Percentiles rank a stretch among this genome's conserved stretches.
These are phyloP conservation scores for Agrocybe praecox DNA, from an alignment of 768 basidiomycete species.

Conservation along the genomic window DNA sequence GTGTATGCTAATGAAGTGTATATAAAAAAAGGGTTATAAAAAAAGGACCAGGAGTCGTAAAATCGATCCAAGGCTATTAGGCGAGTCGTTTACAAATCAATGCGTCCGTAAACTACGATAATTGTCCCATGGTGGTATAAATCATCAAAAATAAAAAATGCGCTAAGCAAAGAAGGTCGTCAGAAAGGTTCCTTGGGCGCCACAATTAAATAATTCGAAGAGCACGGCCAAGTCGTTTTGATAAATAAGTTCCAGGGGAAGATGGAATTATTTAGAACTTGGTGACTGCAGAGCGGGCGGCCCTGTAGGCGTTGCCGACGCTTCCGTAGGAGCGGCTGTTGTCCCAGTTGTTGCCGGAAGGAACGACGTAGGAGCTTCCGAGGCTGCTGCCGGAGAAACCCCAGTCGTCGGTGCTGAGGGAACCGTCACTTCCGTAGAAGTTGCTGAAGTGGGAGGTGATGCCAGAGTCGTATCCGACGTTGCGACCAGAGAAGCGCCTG, in stretches of 20 bases:
- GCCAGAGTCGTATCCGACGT: conserved; percentile 40
- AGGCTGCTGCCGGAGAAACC: conserved; percentile 42
- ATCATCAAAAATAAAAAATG: conserved; percentile 14
- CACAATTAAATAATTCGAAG: not conserved
- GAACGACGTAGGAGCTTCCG: conserved; percentile 38
- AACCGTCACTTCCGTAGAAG: conserved; percentile 36
- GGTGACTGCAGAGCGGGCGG: conserved; percentile 28
- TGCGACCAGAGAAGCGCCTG: conserved; percentile 37
- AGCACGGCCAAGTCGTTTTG: conserved; percentile 12
- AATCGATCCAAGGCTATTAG: conserved; percentile 21
- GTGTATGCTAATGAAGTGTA: conserved; percentile 9
- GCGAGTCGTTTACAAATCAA: conserved; percentile 19
- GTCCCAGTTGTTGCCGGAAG: conserved; percentile 43
- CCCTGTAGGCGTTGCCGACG: conserved; percentile 35
- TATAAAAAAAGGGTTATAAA: conserved; percentile 8
- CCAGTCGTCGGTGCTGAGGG: conserved; percentile 38
- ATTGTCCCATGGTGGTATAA: conserved; percentile 17
- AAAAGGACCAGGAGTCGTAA: conserved; percentile 18
- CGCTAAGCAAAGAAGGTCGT: not conserved
- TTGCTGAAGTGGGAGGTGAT: conserved; percentile 36
- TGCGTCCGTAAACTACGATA: conserved; percentile 21
- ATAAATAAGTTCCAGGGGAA: conserved; percentile 2
- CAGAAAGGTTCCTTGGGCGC: not conserved
- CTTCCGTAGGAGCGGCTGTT: conserved; percentile 22
- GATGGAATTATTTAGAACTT: conserved; percentile 13